Evolutionary conservation across 257 asterid species (phyloP).

Genomic region (Echites panduratus): DNA sequence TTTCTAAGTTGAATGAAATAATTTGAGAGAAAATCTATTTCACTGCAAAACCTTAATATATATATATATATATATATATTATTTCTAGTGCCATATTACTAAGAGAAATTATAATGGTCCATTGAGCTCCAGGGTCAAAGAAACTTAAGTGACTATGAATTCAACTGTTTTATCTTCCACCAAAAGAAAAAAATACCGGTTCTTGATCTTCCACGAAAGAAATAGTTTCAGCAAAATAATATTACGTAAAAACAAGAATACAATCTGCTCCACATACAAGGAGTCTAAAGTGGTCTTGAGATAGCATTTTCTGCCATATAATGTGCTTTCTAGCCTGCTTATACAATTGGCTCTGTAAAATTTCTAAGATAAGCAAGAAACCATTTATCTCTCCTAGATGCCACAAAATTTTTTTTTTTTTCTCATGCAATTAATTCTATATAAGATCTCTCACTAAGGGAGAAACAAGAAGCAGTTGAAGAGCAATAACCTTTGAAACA

Average conservation of each 20-base stretch:
- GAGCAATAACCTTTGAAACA: conserved; percentile 66
- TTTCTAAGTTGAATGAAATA: neutral
- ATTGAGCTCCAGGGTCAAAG: neutral
- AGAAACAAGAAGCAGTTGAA: neutral
- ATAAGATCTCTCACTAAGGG: neutral
- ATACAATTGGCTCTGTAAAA: neutral
- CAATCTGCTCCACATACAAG: neutral
- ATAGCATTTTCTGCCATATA: neutral
- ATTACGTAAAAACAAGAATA: neutral
- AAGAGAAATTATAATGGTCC: neutral
- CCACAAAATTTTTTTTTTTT: neutral
- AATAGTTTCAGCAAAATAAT: neutral
- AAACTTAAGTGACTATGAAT: neutral
- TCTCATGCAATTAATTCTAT: neutral
- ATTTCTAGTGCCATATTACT: neutral
- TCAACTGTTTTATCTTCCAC: neutral
- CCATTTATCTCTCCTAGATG: neutral
- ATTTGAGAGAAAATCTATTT: neutral
- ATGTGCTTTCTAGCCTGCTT: neutral
- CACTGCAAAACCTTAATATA: neutral
- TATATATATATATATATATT: neutral
- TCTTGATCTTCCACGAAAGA: neutral
- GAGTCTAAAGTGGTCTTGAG: neutral
- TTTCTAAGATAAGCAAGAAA: neutral
- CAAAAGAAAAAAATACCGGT: neutral